phyloP scores from a whole-genome alignment of 2,329 filamentous ascomycete genomes.

The Microascus cirrosus region DNA sequence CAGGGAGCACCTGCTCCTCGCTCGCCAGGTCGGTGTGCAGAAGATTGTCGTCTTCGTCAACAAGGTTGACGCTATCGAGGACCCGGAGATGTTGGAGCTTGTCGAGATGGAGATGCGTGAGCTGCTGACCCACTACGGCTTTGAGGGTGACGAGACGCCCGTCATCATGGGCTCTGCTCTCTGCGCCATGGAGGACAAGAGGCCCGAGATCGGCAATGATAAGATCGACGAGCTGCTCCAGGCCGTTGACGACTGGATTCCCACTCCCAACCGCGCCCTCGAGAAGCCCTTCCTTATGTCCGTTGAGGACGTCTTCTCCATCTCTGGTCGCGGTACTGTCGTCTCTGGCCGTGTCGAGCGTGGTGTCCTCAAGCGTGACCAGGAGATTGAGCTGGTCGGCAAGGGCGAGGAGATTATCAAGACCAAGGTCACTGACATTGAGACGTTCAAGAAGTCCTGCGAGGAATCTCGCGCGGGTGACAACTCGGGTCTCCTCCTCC shows the following conservation, averaged over 20 bases:
- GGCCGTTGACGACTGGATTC: conserved; percentile 92
- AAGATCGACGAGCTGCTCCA: conserved; percentile 89
- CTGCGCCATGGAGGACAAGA: conserved; percentile 79
- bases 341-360: conserved; percentile 96
- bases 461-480: conserved; percentile 93
- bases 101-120: conserved; percentile 99
- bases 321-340: conserved; percentile 89
- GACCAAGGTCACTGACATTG: conserved; percentile 99
- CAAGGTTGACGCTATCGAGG: conserved; percentile 96
- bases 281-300: conserved; percentile 99
- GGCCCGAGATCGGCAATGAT: conserved; percentile 72
- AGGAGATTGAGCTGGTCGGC: conserved; percentile 89
- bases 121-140: conserved; percentile 82
- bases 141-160: conserved; percentile 95
- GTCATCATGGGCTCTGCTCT: conserved; percentile 96
- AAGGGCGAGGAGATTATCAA: conserved; percentile 75
- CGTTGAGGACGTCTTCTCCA: conserved; percentile 86
- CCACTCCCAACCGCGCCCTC: conserved; percentile 82
- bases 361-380: conserved; percentile 84
- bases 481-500: conserved; percentile 94
- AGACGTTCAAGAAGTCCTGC: conserved; percentile 99
- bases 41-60: conserved; percentile 99
- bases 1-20: conserved; percentile 92
- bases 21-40: conserved; percentile 96
- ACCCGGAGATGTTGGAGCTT: conserved; percentile 98